Evolutionary conservation across 768 basidiomycete genomes (phyloP).

Genomic region (Mrakia frigida): DNA sequence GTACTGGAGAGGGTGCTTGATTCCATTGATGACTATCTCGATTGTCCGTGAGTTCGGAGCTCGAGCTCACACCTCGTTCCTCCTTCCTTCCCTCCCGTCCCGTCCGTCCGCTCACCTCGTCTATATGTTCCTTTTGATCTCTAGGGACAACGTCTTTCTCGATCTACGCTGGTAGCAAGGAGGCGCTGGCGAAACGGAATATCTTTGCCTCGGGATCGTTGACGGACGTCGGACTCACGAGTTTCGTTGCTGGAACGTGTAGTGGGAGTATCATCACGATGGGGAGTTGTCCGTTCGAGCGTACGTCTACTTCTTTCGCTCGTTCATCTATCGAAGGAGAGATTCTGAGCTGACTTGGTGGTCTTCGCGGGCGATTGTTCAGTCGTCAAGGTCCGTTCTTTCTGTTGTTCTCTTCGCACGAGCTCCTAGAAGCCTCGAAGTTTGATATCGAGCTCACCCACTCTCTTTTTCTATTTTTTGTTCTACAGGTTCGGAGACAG

Average conservation of each 20-base stretch:
- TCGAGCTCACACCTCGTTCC: no score
- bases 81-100: constrained; percentile 10
- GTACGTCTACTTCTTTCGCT: no score
- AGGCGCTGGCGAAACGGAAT: constrained; percentile 52
- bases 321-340: no score
- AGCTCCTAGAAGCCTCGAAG: no score
- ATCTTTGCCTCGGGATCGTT: constrained; percentile 19
- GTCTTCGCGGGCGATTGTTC: no score
- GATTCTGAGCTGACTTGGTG: no score
- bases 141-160: constrained; percentile 84
- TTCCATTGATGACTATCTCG: constrained; percentile 90
- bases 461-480: not conserved
- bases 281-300: constrained; percentile 87
- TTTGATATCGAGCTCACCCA: no score
- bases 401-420: not conserved
- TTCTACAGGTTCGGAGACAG: constrained; percentile 71
- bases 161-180: constrained; percentile 80
- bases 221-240: not conserved
- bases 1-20: constrained; percentile 50
- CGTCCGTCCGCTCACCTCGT: constrained; percentile 24
- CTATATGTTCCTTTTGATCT: not conserved
- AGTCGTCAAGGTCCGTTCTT: constrained; percentile 69
- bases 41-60: constrained; percentile 72
- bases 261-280: constrained; percentile 85
- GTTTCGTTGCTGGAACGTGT: constrained; percentile 57